Evolutionary conservation across 2,329 filamentous ascomycete species (phyloP), one percentile per base, ranked within the genome.

Genomic region (Monilinia laxa): DNA sequence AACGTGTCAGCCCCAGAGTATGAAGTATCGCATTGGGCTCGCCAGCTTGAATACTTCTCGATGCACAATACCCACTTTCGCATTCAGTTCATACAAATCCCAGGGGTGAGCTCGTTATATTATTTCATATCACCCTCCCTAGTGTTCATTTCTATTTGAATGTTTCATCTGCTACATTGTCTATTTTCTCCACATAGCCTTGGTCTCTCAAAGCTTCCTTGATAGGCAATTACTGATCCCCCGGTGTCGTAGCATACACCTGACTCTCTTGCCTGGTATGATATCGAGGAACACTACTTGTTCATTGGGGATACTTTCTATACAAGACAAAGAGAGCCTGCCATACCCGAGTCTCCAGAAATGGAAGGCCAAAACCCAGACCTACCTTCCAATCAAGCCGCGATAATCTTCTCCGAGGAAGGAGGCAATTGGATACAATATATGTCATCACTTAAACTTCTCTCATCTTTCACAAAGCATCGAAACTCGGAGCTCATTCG

Each of bases 231-330:
- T n/a, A n/a, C 40, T 47, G 28, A 59, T 47, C 47, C 18, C 12
- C 12, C 49, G 31, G 18, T 42, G 35, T 25, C 25, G 40, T 42
- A 47, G 23, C 63, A 59, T 28, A 59, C 45, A 38, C 31, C 40
- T 7, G 45, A 51, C 35, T 62, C 56, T n/a, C 64, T 66, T 23
- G 56, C 64, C 40, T 60, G 56, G 64, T 62, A 54, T 25, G 64
- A 66, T 35, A 71, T 76, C 12, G 71, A 76, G 1, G 80, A 82
- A 68, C 76, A 79, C 45, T 74, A 78, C 56, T 71, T 83, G 0
- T 83, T 79, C 64, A 79, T 82, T 6, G 81, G 81, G 7, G 81
- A 83, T 64, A 79, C 78, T 7, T 76, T 81, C 65, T 83, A 82
- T 70, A 78, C 80, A 63, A 71, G 73, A 28, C 70, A 71, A 51